These are phyloP conservation scores for Verticillium nubilum DNA, from an alignment of 2,329 filamentous ascomycete species.

Conservation along the genomic window DNA sequence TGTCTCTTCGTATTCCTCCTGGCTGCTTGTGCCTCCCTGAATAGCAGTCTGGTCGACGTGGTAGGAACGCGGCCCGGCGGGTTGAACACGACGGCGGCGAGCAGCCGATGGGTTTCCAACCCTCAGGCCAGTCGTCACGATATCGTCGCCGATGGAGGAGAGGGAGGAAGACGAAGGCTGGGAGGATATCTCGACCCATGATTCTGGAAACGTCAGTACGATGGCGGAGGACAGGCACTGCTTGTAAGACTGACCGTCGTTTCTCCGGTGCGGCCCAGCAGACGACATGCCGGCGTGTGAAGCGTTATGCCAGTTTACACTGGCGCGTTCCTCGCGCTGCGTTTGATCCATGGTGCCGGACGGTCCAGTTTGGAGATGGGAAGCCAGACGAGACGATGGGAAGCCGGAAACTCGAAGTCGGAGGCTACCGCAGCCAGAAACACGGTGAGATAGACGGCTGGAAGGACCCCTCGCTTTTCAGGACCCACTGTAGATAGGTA, in stretches of 20 bases:
- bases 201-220: conserved; percentile 55
- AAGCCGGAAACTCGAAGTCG: not conserved
- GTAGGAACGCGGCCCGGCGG: conserved; percentile 22
- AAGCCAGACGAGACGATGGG: not conserved
- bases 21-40: conserved; percentile 60
- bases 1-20: conserved; percentile 92
- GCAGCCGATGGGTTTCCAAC: conserved; percentile 62
- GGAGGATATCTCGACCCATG: conserved; percentile 92
- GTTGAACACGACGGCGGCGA: conserved; percentile 48
- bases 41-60: conserved; percentile 32
- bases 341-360: conserved; percentile 8
- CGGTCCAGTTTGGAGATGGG: not conserved
- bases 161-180: conserved; percentile 91
- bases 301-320: conserved; percentile 17
- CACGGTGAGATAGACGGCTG: not conserved
- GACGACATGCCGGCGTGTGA: conserved; percentile 10
- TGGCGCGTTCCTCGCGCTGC: conserved; percentile 14
- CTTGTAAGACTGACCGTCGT: conserved; percentile 14
- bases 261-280: conserved; percentile 9
- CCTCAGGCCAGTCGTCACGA: conserved; percentile 81
- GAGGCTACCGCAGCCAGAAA: not conserved
- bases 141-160: conserved; percentile 80
- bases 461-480: not conserved
- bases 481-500: not conserved
- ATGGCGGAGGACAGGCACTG: conserved; percentile 10